Conservation (phyloP, 2,329 filamentous ascomycete species). For the Ophiocordyceps robertsii region DNA sequence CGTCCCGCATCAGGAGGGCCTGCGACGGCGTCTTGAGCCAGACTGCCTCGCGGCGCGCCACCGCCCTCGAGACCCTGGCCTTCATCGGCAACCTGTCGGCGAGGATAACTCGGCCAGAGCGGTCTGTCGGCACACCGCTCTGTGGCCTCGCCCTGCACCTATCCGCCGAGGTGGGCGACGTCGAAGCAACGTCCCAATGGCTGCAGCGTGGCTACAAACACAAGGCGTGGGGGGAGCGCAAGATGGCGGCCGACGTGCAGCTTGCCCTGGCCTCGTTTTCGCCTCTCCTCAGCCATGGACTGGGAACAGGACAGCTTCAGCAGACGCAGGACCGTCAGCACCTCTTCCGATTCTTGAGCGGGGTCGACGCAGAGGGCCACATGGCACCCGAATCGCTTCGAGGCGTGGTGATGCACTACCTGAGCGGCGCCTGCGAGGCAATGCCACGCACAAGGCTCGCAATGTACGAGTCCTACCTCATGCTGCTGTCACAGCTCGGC, state of each 20-base stretch:
- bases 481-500: constrained; percentile 16
- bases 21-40: constrained; percentile 9
- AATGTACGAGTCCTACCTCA: constrained; percentile 14
- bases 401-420: constrained; percentile 7
- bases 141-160: constrained; percentile 15
- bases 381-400: constrained; percentile 12
- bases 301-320: not conserved
- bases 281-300: not conserved
- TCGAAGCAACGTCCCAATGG: constrained; percentile 12
- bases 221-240: constrained; percentile 5
- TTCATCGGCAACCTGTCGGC: constrained; percentile 28
- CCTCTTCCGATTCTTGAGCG: constrained; percentile 16
- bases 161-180: constrained; percentile 14
- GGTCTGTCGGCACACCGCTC: constrained; percentile 13
- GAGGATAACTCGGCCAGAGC: constrained; percentile 12
- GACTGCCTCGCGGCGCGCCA: not conserved
- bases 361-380: constrained; percentile 9
- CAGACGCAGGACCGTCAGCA: constrained; percentile 7
- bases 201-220: constrained; percentile 9
- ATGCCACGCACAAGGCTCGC: constrained; percentile 2
- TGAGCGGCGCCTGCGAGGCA: constrained; percentile 1
- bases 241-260: constrained; percentile 8
- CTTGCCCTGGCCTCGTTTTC: constrained; percentile 8
- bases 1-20: constrained; percentile 9
- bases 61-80: constrained; percentile 12